Base-by-base conservation (phyloP, 129 eudicot species). In the Rutidosis leptorrhynchoides region DNA sequence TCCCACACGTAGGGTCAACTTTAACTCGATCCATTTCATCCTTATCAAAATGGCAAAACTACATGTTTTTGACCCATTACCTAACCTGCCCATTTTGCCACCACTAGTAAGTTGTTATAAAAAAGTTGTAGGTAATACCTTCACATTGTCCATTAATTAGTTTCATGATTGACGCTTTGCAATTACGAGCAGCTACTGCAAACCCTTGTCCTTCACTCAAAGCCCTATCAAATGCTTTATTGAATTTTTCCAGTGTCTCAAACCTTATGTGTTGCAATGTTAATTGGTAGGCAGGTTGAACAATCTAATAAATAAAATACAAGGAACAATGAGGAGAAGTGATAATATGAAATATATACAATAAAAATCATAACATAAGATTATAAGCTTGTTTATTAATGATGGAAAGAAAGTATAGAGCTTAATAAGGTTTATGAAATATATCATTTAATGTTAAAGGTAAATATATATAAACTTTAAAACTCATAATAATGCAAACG, bases 141-240 rank as follows among this genome's bases (percentile, higher is more conserved):
- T 82, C 79, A 66, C 83, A 79, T 77, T 65, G 78, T 68, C 74
- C 84, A 60, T 85, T 85, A 79, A 83, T 83, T 52, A 65, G 70
- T 20, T 68, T 71, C 77, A 83, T 64, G 65, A 58, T 74, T 54
- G 72, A 59, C 43, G 82, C 63, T 16, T 70, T 79, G 83, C 87
- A 85, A 29, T 83, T 69, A 65, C 72, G 79, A 20, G 94, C 80
- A 54, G 94, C 94, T 8, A 67, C 58, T 71, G 87, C 77, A 81
- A 89, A 89, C 35, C 85, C 85, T 77, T 83, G 80, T 23, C 90
- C 94, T 58, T 60, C 85, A 62, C 57, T 85, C 78, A 89, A 74
- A 45, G 87, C 82, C 17, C 52, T 79, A 4, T 85, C 83, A 81
- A 89, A 85, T 67, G 93, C 94, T 49, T 77, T 81, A 71, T 77